Evolutionary conservation across 352 stramenopile species (phyloP).

Genomic region (Phytophthora chlamydospora): DNA sequence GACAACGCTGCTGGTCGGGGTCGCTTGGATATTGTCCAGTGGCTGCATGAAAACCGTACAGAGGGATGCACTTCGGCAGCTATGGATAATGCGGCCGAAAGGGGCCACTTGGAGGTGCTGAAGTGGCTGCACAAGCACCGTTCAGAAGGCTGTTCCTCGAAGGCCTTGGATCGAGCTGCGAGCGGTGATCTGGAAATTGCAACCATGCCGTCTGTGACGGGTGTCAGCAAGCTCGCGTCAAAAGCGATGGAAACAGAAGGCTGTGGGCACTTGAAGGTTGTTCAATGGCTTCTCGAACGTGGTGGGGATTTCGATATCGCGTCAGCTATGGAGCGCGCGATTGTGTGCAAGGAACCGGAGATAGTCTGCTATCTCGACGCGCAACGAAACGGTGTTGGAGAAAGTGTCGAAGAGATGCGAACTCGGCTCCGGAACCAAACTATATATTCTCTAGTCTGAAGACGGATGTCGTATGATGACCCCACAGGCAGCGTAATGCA

Average conservation of each 20-base stretch:
- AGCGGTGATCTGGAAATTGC: not conserved
- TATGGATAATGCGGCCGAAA: not conserved
- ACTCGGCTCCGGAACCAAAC: too few relatives aligned
- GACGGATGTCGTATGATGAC: too few relatives aligned
- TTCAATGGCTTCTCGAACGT: not conserved
- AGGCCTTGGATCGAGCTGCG: not conserved
- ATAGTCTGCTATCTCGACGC: not conserved
- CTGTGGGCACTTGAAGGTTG: not conserved
- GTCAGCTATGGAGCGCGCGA: not conserved
- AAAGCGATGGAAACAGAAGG: not conserved
- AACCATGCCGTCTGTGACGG: not conserved
- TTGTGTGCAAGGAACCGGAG: not conserved
- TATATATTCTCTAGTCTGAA: too few relatives aligned
- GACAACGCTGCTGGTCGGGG: not conserved
- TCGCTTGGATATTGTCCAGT: not conserved
- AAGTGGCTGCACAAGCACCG: not conserved
- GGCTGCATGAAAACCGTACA: not conserved
- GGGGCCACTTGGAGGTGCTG: slow-evolving; percentile 1
- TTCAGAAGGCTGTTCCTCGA: not conserved
- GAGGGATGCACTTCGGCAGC: not conserved
- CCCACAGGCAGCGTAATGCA: too few relatives aligned
- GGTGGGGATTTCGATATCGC: not conserved
- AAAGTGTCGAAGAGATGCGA: too few relatives aligned
- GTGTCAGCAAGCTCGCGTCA: not conserved
- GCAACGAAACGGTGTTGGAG: too few relatives aligned